Evolutionary conservation across 768 basidiomycete genomes (phyloP).

Genomic region (Suillus spraguei): DNA sequence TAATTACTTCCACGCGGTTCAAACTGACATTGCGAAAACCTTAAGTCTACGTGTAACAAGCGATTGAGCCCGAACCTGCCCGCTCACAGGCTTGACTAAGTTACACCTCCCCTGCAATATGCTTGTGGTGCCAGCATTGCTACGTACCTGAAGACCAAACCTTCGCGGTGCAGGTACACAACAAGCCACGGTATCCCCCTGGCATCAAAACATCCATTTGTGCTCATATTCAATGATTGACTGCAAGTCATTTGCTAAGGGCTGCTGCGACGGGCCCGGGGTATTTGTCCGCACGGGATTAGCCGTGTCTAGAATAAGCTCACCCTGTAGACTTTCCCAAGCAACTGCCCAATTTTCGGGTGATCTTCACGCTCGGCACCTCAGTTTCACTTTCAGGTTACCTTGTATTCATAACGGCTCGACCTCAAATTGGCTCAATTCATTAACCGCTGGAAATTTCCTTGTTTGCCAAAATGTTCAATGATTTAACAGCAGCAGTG

Average conservation of each 20-base stretch:
- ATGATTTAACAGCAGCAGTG: conserved; percentile 14
- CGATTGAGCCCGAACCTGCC: neutral
- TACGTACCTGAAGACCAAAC: neutral
- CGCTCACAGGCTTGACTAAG: neutral
- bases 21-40: neutral
- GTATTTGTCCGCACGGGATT: conserved; percentile 1
- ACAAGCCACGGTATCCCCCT: neutral
- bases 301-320: neutral
- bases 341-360: neutral
- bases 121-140: neutral
- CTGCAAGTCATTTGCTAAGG: neutral
- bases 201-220: neutral
- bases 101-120: neutral
- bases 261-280: neutral
- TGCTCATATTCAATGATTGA: neutral
- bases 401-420: neutral
- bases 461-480: neutral
- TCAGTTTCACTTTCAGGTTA: neutral
- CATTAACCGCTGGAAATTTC: neutral
- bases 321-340: conserved; percentile 1
- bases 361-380: neutral
- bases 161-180: conserved; percentile 1
- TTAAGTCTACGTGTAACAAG: conserved; percentile 3
- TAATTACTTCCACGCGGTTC: neutral
- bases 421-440: neutral